Percentiles rank a stretch among this genome's conserved stretches.
Evolutionary conservation across 2,329 filamentous ascomycete species (phyloP).

Genomic region (Penicillium sp.): DNA sequence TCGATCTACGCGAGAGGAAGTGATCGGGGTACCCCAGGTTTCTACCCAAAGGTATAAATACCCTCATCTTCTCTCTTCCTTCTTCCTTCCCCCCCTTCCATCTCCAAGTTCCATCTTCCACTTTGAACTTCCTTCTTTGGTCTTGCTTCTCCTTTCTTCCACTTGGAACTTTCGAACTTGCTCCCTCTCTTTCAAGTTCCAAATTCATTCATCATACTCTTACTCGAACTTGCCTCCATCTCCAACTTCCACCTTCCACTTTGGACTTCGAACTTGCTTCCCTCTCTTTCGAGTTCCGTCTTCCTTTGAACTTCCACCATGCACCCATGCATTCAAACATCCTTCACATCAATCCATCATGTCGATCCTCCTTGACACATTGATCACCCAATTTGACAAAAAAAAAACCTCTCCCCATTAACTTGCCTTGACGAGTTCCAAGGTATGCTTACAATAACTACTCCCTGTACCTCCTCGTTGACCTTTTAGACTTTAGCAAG

Average conservation of each 20-base stretch:
- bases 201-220: too few relatives aligned
- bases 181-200: too few relatives aligned
- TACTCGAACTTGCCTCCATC: too few relatives aligned
- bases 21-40: too few relatives aligned
- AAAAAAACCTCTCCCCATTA: background rate
- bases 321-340: background rate
- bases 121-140: background rate
- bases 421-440: background rate
- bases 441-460: background rate
- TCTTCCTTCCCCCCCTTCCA: background rate
- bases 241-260: background rate
- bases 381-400: background rate
- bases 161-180: background rate
- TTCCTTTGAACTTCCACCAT: background rate
- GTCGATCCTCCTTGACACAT: background rate
- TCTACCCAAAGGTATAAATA: too few relatives aligned
- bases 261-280: background rate
- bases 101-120: background rate
- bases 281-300: background rate
- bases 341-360: background rate
- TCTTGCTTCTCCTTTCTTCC: too few relatives aligned
- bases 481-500: background rate
- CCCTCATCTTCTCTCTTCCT: background rate
- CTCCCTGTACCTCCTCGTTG: too few relatives aligned
- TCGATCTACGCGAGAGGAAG: too few relatives aligned